phyloP scores from a whole-genome alignment of 2,329 filamentous ascomycete species.

The Paraphoma chrysanthemicola region DNA sequence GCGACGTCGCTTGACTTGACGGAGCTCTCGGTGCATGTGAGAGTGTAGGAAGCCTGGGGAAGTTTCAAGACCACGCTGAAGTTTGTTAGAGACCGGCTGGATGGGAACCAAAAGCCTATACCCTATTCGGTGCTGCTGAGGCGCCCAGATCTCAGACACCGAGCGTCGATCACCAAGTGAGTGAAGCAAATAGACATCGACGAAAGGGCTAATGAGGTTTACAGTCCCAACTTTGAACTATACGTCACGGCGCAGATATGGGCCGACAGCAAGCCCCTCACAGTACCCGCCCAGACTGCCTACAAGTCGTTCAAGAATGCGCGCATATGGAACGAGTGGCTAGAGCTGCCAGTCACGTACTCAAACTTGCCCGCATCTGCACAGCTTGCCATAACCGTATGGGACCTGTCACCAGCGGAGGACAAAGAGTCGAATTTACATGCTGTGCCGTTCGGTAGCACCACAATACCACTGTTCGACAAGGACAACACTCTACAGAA shows the following conservation, averaged over 20 bases:
- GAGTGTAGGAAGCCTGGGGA: slow-evolving; percentile 59
- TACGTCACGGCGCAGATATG: slow-evolving; percentile 94
- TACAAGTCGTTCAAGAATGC: slow-evolving; percentile 87
- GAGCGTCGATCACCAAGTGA: slow-evolving; percentile 83
- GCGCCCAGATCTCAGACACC: slow-evolving; percentile 80
- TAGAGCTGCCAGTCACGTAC: slow-evolving; percentile 84
- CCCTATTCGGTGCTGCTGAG: slow-evolving; percentile 80
- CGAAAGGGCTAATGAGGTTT: slow-evolving; percentile 7
- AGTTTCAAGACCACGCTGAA: slow-evolving; percentile 20
- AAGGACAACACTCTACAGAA: slow-evolving; percentile 89
- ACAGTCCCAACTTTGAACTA: slow-evolving; percentile 81
- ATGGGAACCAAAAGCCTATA: slow-evolving; percentile 77
- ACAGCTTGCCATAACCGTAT: slow-evolving; percentile 89
- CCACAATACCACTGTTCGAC: slow-evolving; percentile 91
- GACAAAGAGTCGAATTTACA: slow-evolving; percentile 74
- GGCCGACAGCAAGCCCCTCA: slow-evolving; percentile 93
- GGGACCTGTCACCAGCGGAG: slow-evolving; percentile 87
- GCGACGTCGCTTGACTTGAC: slow-evolving; percentile 85
- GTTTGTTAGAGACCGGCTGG: slow-evolving; percentile 69
- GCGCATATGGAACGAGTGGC: slow-evolving; percentile 92
- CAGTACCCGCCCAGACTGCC: slow-evolving; percentile 87
- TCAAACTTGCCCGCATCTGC: slow-evolving; percentile 81
- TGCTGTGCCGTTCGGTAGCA: slow-evolving; percentile 90
- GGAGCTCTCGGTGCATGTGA: slow-evolving; percentile 67
- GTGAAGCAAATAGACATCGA: slow-evolving; percentile 7